Evolutionary conservation across 495 filamentous ascomycete species (phyloP).

Genomic region (Penicillium mononematosum): DNA sequence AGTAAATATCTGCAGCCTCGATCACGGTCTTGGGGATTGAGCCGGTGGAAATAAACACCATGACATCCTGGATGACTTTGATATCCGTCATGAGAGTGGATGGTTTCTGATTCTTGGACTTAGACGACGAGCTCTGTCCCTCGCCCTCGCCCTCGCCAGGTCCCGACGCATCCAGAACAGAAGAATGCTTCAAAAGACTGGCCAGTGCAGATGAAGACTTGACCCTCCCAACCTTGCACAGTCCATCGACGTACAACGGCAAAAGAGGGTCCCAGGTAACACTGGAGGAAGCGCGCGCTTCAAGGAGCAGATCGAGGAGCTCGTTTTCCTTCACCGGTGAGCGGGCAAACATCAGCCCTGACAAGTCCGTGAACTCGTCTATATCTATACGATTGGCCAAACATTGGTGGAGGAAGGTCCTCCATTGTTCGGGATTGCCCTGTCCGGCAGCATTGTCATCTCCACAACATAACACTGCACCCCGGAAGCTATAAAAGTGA

Average conservation of each 20-base stretch:
- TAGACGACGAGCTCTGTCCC: conserved; percentile 3
- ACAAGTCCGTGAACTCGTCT: conserved; percentile 42
- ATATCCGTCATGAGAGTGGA: conserved; percentile 49
- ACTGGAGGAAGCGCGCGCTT: conserved; percentile 47
- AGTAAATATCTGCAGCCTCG: conserved; percentile 39
- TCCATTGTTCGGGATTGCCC: conserved; percentile 43
- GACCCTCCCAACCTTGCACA: conserved; percentile 54
- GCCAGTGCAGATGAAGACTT: conserved; percentile 56
- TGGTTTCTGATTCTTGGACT: neutral
- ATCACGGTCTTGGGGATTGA: conserved; percentile 28
- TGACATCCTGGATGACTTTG: conserved; percentile 46
- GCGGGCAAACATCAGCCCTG: conserved; percentile 34
- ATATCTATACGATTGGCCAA: conserved; percentile 45
- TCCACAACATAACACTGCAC: conserved; percentile 8
- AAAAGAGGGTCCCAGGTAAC: conserved; percentile 63
- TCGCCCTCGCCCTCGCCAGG: conserved; percentile 19
- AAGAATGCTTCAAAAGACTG: conserved; percentile 60
- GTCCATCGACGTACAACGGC: conserved; percentile 60
- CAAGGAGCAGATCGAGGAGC: conserved; percentile 61
- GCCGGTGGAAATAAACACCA: conserved; percentile 42
- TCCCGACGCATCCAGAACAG: conserved; percentile 27
- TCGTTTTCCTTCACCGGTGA: conserved; percentile 34
- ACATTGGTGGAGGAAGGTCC: conserved; percentile 43
- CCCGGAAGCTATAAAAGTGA: neutral
- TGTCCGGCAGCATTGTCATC: conserved; percentile 24